Percentiles rank a stretch among this genome's conserved stretches.
Conservation (phyloP, 75 land plant species). For the Picea glauca region DNA sequence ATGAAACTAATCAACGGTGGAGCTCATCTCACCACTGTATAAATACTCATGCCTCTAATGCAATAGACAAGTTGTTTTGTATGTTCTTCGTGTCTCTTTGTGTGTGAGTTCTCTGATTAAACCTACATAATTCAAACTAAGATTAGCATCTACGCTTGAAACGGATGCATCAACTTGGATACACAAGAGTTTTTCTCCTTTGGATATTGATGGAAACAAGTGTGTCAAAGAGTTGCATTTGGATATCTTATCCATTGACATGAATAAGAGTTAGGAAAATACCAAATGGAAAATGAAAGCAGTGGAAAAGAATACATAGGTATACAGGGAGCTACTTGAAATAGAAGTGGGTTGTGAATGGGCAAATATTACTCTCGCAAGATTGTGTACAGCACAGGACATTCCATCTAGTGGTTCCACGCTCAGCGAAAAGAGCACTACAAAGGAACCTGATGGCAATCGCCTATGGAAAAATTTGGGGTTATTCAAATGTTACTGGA, state of each 20-base stretch:
- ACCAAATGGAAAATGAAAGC: conserved; percentile 39
- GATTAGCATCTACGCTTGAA: no score
- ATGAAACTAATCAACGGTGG: no score
- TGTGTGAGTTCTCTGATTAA: no score
- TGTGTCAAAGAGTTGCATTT: conserved; percentile 8
- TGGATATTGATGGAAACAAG: not conserved
- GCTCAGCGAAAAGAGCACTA: not conserved
- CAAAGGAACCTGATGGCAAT: no score
- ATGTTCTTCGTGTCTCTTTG: no score
- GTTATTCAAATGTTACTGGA: no score
- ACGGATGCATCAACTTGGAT: no score
- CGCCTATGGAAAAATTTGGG: no score
- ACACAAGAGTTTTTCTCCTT: not conserved
- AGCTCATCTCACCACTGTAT: no score
- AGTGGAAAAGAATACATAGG: conserved; percentile 53
- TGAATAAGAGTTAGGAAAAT: conserved; percentile 3
- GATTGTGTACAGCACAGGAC: conserved; percentile 64
- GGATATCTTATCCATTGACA: conserved; percentile 9
- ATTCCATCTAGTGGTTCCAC: conserved; percentile 9
- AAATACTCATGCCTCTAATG: no score
- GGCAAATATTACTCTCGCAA: conserved; percentile 74
- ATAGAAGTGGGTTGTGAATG: conserved; percentile 70
- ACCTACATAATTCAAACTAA: no score
- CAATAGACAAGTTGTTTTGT: no score
- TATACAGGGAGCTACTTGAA: conserved; percentile 59